Conservation (phyloP, 495 filamentous ascomycete genomes). For the Daldinia decipiens region DNA sequence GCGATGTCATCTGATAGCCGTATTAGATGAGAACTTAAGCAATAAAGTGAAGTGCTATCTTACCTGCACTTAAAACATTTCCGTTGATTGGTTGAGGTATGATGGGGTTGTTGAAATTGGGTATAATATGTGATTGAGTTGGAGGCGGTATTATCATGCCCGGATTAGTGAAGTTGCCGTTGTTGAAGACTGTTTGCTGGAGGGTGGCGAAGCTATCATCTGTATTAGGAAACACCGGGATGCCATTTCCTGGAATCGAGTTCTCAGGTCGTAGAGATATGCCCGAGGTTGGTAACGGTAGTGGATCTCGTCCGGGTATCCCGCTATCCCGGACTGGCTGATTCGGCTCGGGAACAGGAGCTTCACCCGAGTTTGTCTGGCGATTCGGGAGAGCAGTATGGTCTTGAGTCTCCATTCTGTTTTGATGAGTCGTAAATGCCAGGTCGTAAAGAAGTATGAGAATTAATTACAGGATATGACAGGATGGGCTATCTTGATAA, state of each 20-base stretch:
- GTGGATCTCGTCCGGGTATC: slow-evolving; percentile 15
- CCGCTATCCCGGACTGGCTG: slow-evolving; percentile 19
- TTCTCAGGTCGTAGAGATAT: slow-evolving; percentile 20
- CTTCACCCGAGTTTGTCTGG: slow-evolving; percentile 10
- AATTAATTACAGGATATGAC: background rate
- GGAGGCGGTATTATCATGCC: slow-evolving; percentile 31
- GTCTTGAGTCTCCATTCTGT: slow-evolving; percentile 35
- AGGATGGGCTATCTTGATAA: background rate
- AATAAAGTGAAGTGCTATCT: background rate
- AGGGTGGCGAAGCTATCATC: slow-evolving; percentile 24
- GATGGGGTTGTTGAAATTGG: slow-evolving; percentile 6
- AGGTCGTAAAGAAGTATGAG: background rate
- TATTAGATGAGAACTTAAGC: slow-evolving; percentile 12
- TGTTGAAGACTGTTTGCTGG: slow-evolving; percentile 28
- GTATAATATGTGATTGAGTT: slow-evolving; percentile 26
- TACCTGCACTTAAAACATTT: slow-evolving; percentile 37
- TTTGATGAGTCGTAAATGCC: background rate
- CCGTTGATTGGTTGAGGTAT: slow-evolving; percentile 28
- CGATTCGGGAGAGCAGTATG: slow-evolving; percentile 17
- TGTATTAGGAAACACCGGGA: slow-evolving; percentile 24
- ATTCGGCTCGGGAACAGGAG: slow-evolving; percentile 13
- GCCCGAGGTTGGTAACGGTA: slow-evolving; percentile 6
- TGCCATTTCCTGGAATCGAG: slow-evolving; percentile 22
- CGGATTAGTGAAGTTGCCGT: slow-evolving; percentile 30
- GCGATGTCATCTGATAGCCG: slow-evolving; percentile 86